These are phyloP conservation scores for Spathaspora arborariae DNA, from an alignment of 805 yeast genomes.

Conservation along the genomic window DNA sequence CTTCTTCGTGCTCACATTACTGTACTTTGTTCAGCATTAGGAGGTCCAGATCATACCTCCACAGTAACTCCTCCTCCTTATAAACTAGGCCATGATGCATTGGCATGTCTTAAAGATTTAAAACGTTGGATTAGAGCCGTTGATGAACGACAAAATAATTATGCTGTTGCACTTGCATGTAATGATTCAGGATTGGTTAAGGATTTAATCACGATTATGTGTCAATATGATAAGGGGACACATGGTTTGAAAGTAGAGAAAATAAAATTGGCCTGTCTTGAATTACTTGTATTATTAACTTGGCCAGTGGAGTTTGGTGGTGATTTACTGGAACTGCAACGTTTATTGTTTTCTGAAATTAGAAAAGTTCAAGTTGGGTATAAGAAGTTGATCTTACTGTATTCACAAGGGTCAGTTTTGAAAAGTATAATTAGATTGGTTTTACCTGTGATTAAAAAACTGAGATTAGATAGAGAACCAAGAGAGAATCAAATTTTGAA, in stretches of 20 bases:
- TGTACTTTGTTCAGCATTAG: slow-evolving; percentile 81
- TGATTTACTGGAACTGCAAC: slow-evolving; percentile 56
- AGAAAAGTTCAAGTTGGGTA: slow-evolving; percentile 66
- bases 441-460: slow-evolving; percentile 52
- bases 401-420: slow-evolving; percentile 57
- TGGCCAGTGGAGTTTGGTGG: slow-evolving; percentile 76
- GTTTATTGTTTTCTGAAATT: slow-evolving; percentile 53
- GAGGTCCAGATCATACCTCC: slow-evolving; percentile 73
- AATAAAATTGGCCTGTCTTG: slow-evolving; percentile 69
- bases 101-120: slow-evolving; percentile 81
- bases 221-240: slow-evolving; percentile 59
- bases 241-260: slow-evolving; percentile 44
- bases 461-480: slow-evolving; percentile 54
- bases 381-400: slow-evolving; percentile 62
- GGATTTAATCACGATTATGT: slow-evolving; percentile 71
- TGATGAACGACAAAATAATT: slow-evolving; percentile 66
- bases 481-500: slow-evolving; percentile 72
- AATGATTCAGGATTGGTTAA: slow-evolving; percentile 75
- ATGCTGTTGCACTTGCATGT: slow-evolving; percentile 85
- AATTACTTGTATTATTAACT: slow-evolving; percentile 76
- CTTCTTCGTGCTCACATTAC: slow-evolving; percentile 69
- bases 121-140: slow-evolving; percentile 84
- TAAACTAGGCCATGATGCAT: slow-evolving; percentile 82
- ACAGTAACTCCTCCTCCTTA: slow-evolving; percentile 49
- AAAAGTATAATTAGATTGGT: slow-evolving; percentile 69